phyloP scores from a whole-genome alignment of 2,329 filamentous ascomycete genomes.

The Claviceps sp. region DNA sequence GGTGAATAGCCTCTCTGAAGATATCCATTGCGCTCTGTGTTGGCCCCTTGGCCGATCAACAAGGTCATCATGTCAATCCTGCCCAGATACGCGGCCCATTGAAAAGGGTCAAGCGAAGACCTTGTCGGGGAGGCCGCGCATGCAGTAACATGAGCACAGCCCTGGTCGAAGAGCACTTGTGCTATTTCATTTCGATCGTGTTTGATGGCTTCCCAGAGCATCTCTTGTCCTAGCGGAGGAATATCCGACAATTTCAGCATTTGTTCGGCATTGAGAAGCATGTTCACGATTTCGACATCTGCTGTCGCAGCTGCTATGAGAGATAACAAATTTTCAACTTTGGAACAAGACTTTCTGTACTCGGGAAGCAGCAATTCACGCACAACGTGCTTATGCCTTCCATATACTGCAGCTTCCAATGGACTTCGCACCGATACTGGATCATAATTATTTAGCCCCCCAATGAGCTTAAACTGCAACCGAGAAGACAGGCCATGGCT shows the following conservation, averaged over 20 bases:
- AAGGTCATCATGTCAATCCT: background rate
- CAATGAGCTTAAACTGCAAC: too few species aligned
- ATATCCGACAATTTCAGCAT: background rate
- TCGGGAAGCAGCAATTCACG: background rate
- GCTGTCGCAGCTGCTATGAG: background rate
- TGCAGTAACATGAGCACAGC: background rate
- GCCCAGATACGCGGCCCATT: background rate
- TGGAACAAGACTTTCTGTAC: background rate
- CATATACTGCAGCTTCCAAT: background rate
- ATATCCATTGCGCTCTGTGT: background rate
- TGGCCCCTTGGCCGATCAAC: background rate
- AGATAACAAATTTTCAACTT: background rate
- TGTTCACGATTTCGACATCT: background rate
- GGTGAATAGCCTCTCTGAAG: background rate
- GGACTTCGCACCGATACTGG: background rate
- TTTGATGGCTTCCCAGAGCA: background rate
- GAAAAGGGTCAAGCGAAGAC: background rate
- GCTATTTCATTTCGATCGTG: background rate
- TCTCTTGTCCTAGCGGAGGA: background rate
- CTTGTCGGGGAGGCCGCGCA: background rate
- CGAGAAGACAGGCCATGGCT: too few species aligned
- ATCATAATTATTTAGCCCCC: too few species aligned
- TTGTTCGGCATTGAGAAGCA: background rate
- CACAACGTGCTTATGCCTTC: background rate
- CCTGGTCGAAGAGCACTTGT: background rate